Percentiles rank a stretch among this genome's conserved stretches.
phyloP scores from a whole-genome alignment of 768 basidiomycete species.

The Gautieria morchelliformis region DNA sequence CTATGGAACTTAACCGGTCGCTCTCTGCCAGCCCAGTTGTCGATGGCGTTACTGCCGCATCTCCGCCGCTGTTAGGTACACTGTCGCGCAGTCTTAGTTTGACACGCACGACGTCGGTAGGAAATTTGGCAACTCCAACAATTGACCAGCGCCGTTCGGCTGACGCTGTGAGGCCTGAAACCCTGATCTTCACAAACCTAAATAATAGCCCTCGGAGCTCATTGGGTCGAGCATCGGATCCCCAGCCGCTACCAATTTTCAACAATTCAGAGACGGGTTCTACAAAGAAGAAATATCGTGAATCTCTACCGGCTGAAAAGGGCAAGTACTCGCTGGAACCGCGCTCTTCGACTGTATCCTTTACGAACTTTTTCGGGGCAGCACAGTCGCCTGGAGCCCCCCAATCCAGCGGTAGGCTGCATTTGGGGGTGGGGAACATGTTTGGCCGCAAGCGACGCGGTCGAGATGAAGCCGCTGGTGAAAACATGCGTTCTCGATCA shows the following conservation, averaged over 20 bases:
- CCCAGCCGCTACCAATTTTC: not conserved
- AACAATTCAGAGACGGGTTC: not conserved
- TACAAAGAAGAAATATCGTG: not conserved
- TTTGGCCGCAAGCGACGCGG: not conserved
- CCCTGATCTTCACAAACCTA: not conserved
- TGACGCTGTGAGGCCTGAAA: not conserved
- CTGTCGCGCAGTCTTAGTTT: not conserved
- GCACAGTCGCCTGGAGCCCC: not conserved
- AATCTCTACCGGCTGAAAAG: not conserved
- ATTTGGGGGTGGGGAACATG: not conserved
- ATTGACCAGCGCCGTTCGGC: not conserved
- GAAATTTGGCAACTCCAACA: not conserved
- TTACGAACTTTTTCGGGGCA: not conserved
- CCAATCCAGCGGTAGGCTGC: not conserved
- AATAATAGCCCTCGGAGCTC: not conserved
- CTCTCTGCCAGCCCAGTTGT: not conserved
- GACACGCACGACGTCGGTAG: not conserved
- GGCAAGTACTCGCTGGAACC: not conserved
- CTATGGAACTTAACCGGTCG: not conserved
- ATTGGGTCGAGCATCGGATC: not conserved
- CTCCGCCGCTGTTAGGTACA: not conserved
- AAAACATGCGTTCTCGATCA: not conserved
- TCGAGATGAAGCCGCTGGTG: not conserved
- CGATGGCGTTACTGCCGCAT: not conserved
- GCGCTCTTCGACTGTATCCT: not conserved